A percentile compares a stretch with the other conserved stretches of the same genome.
Evolutionary conservation across 805 yeast species (phyloP).

Genomic region (Pichia sporocuriosa): DNA sequence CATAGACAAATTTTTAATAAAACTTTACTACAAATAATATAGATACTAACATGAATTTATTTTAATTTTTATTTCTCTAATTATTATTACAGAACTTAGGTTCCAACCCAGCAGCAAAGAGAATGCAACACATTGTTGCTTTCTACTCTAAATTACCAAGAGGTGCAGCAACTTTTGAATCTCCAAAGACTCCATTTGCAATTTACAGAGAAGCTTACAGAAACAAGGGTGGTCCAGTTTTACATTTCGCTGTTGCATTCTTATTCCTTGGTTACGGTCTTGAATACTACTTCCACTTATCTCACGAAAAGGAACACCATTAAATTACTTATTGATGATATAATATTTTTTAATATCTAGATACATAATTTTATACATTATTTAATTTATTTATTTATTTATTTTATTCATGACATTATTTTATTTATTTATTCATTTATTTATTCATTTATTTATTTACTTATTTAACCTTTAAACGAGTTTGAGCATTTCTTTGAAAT

Average conservation of each 20-base stretch:
- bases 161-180: slow-evolving; percentile 75
- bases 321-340: too few species aligned
- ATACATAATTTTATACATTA: too few species aligned
- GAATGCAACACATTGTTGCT: slow-evolving; percentile 89
- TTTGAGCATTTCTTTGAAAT: slow-evolving; percentile 38
- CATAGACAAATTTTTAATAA: too few species aligned
- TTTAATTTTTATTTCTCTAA: slow-evolving; percentile 16
- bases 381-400: slow-evolving; percentile 6
- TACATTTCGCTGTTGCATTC: slow-evolving; percentile 67
- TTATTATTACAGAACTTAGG: slow-evolving; percentile 57
- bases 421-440: background rate
- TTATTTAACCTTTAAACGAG: too few species aligned
- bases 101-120: slow-evolving; percentile 92
- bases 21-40: too few species aligned
- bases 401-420: slow-evolving; percentile 1
- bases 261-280: slow-evolving; percentile 77
- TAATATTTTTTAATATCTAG: too few species aligned
- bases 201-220: slow-evolving; percentile 81
- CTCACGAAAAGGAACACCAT: slow-evolving; percentile 50
- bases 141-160: slow-evolving; percentile 96
- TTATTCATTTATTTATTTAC: background rate
- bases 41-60: slow-evolving; percentile 2
- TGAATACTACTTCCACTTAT: slow-evolving; percentile 88
- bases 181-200: slow-evolving; percentile 62
- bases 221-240: slow-evolving; percentile 75